Conservation (phyloP, 257 asterid species). For the Penstemon barbatus region DNA sequence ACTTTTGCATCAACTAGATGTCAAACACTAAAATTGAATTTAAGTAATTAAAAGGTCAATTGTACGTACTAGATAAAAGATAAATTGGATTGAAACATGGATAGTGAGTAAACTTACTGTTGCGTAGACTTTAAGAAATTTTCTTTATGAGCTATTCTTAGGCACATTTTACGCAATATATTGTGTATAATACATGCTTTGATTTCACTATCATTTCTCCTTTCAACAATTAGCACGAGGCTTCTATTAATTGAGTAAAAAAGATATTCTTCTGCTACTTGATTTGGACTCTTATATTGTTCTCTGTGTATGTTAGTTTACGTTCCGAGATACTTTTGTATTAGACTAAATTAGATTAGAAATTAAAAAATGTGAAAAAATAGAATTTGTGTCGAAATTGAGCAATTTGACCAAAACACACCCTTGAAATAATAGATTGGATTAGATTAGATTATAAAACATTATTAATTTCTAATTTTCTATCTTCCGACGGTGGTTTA, state of each 20-base stretch:
- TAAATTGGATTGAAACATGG: no score
- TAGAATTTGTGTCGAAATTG: no score
- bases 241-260: slow-evolving; percentile 4
- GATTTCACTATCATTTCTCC: background rate
- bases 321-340: slow-evolving; percentile 1
- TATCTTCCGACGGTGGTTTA: no score
- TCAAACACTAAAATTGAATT: no score
- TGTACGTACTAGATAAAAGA: no score
- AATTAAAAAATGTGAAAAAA: no score
- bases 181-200: slow-evolving; percentile 7
- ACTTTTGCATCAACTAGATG: no score
- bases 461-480: no score
- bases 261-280: background rate
- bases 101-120: background rate
- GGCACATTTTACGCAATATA: slow-evolving; percentile 1
- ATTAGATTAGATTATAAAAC: no score
- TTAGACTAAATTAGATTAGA: background rate
- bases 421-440: no score
- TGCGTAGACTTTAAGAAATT: background rate
- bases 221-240: slow-evolving; percentile 2
- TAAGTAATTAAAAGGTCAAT: background rate
- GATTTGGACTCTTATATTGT: background rate
- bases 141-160: background rate
- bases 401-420: no score
- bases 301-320: background rate